Conservation (phyloP, 176 grass and related monocot species). For the Rhynchospora pubera region DNA sequence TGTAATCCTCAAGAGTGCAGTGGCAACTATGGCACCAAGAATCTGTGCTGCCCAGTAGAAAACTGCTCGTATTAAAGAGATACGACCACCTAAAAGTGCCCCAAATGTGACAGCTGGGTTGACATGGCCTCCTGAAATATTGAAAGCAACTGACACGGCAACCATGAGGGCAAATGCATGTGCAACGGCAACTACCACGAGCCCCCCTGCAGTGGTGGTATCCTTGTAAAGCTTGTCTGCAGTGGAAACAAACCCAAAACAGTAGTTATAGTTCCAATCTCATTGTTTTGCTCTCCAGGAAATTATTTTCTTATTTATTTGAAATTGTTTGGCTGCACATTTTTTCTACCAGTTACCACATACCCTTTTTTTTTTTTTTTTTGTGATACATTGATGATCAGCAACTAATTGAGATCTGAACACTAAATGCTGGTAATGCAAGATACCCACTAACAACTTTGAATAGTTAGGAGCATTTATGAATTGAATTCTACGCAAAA, state of each 20-base stretch:
- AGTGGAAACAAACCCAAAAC: not conserved
- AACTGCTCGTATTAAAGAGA: constrained; percentile 54
- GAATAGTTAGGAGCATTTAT: not conserved
- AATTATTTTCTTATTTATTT: no score
- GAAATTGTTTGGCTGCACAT: not conserved
- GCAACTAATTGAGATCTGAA: not conserved
- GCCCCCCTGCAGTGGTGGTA: constrained; percentile 55
- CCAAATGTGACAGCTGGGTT: constrained; percentile 87
- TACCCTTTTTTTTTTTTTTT: not conserved
- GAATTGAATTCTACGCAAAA: not conserved
- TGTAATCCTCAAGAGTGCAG: constrained; percentile 59
- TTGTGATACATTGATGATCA: not conserved
- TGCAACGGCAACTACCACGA: constrained; percentile 59
- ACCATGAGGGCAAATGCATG: constrained; percentile 57
- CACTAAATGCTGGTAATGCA: not conserved
- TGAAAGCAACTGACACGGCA: constrained; percentile 53
- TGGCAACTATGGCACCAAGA: constrained; percentile 57
- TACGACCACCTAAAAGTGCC: constrained; percentile 59
- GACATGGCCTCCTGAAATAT: constrained; percentile 83
- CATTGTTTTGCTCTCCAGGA: not conserved
- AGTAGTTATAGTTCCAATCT: not conserved
- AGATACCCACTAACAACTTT: not conserved
- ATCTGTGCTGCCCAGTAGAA: constrained; percentile 86
- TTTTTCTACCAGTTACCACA: not conserved
- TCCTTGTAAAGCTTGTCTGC: constrained; percentile 73